Evolutionary conservation across 495 filamentous ascomycete species (phyloP).

Genomic region (Jackrogersella multiformis): DNA sequence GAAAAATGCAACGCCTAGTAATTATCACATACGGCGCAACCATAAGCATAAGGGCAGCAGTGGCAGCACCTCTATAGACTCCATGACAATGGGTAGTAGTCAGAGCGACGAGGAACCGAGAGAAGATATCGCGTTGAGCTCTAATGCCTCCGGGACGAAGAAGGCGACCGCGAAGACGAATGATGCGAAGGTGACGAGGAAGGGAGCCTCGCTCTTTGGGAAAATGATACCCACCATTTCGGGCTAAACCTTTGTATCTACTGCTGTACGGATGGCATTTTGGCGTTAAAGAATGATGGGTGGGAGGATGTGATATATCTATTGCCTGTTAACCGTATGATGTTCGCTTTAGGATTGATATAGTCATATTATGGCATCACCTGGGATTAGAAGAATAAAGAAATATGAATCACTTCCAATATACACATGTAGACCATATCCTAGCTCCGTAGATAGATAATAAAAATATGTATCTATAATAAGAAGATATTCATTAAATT

Average conservation of each 20-base stretch:
- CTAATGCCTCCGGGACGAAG: background rate
- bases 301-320: too few relatives aligned
- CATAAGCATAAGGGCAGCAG: constrained; percentile 31
- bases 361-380: too few relatives aligned
- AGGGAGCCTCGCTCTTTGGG: constrained; percentile 22
- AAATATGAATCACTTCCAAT: too few relatives aligned
- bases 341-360: too few relatives aligned
- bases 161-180: background rate
- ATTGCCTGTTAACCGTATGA: too few relatives aligned
- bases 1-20: constrained; percentile 14
- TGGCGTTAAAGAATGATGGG: background rate
- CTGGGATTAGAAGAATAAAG: too few relatives aligned
- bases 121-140: constrained; percentile 19
- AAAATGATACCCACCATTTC: constrained; percentile 22
- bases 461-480: too few relatives aligned
- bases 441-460: too few relatives aligned
- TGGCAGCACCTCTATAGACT: constrained; percentile 43
- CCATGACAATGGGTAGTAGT: constrained; percentile 49
- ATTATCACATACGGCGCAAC: background rate
- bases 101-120: constrained; percentile 41
- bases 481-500: too few relatives aligned
- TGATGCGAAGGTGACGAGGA: constrained; percentile 13
- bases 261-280: background rate
- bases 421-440: too few relatives aligned
- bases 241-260: background rate